Percentiles rank a stretch among this genome's conserved stretches.
These are phyloP conservation scores for Monilinia fructigena DNA, from an alignment of 2,329 filamentous ascomycete species.

Conservation along the genomic window DNA sequence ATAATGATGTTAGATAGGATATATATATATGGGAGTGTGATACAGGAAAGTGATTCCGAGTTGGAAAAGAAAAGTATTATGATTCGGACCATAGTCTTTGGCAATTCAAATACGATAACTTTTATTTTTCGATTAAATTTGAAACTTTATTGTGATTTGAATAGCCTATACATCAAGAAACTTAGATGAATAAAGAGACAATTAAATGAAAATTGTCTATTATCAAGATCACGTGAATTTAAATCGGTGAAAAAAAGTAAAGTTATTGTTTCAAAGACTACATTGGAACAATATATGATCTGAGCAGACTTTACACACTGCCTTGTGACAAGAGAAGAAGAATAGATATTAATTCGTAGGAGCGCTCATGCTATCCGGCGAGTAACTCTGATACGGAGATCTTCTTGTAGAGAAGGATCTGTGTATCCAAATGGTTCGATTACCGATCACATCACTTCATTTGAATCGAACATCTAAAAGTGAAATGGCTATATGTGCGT, in stretches of 20 bases:
- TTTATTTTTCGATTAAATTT: too few relatives aligned
- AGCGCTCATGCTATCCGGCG: not conserved
- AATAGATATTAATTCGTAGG: not conserved
- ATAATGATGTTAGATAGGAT: constrained; percentile 6
- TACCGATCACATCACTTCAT: too few relatives aligned
- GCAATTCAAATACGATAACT: too few relatives aligned
- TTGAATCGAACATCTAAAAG: too few relatives aligned
- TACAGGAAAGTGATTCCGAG: too few relatives aligned
- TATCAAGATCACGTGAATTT: too few relatives aligned
- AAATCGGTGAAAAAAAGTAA: too few relatives aligned
- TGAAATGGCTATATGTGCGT: not conserved
- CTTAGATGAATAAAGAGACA: too few relatives aligned
- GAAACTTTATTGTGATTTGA: too few relatives aligned
- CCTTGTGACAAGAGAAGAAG: not conserved
- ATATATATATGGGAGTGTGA: not conserved
- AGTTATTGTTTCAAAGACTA: too few relatives aligned
- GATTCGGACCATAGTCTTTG: not conserved
- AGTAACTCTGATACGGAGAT: not conserved
- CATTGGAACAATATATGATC: not conserved
- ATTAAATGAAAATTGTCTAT: too few relatives aligned
- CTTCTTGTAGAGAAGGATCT: not conserved
- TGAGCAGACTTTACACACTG: not conserved
- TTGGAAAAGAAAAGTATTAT: not conserved
- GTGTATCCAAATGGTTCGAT: not conserved
- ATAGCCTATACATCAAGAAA: too few relatives aligned